A percentile compares a stretch with the other conserved stretches of the same genome.
phyloP scores from a whole-genome alignment of 108 stramenopile genomes.

The Phaeodactylum tricornutum region DNA sequence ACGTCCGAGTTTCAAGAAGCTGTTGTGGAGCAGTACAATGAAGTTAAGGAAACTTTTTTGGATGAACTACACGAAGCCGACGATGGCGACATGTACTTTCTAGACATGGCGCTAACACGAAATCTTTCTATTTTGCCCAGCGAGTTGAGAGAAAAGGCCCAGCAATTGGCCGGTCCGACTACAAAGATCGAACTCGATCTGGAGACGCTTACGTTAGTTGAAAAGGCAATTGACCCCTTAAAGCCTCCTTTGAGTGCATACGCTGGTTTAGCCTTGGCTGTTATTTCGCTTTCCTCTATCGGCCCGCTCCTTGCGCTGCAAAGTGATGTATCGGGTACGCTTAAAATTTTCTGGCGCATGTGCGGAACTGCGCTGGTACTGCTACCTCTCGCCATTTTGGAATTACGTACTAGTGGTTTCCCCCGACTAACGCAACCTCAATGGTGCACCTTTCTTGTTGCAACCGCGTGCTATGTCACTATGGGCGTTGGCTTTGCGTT shows the following conservation, averaged over 20 bases:
- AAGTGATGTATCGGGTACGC: conserved; percentile 23
- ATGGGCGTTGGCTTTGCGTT: conserved; percentile 30
- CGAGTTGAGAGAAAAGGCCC: conserved; percentile 10
- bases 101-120: conserved; percentile 22
- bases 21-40: conserved; percentile 14
- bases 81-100: conserved; percentile 7
- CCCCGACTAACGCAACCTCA: conserved; percentile 24
- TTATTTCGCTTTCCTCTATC: conserved; percentile 40
- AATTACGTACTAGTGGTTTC: conserved; percentile 19
- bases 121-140: conserved; percentile 18
- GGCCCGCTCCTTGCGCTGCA: conserved; percentile 46
- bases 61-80: conserved; percentile 8
- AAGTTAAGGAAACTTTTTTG: conserved; percentile 4
- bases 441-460: conserved; percentile 29
- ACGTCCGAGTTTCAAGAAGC: background rate
- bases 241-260: conserved; percentile 30
- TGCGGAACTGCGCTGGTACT: conserved; percentile 22
- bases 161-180: background rate
- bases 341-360: conserved; percentile 55
- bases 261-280: conserved; percentile 25
- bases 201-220: background rate
- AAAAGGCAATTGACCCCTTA: background rate
- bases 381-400: conserved; percentile 14
- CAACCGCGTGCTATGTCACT: conserved; percentile 28
- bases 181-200: background rate